Conservation (phyloP, 1,284 basidiomycete genomes). For the Neotropicomus parvogracilis region DNA sequence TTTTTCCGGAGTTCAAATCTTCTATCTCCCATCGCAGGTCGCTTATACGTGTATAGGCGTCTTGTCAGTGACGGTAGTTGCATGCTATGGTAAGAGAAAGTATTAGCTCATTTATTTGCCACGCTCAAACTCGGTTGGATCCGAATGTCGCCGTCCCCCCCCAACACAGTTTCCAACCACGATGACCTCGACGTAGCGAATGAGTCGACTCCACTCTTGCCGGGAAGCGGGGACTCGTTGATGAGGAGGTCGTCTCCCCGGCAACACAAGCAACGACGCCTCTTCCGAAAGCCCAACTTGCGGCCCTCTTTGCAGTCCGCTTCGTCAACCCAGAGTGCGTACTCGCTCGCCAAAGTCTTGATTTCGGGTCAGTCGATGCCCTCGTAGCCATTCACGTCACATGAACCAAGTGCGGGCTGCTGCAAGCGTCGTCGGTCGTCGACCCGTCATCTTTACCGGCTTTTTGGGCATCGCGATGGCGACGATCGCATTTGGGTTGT, state of each 20-base stretch:
- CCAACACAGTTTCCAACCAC: too few relatives aligned
- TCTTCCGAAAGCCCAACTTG: constrained; percentile 19
- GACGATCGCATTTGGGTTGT: constrained; percentile 52
- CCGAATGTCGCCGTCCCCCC: too few relatives aligned
- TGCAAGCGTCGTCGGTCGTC: constrained; percentile 50
- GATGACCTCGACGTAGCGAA: background rate
- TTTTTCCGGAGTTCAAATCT: too few relatives aligned
- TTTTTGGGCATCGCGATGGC: constrained; percentile 51
- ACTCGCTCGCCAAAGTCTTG: constrained; percentile 57
- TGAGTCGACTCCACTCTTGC: constrained; percentile 14
- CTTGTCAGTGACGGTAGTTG: too few relatives aligned
- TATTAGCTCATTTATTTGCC: too few relatives aligned
- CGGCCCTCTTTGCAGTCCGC: constrained; percentile 35
- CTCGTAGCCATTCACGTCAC: background rate
- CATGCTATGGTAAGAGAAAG: too few relatives aligned
- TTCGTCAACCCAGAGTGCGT: constrained; percentile 61
- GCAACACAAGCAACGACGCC: constrained; percentile 3
- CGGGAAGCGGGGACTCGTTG: too few relatives aligned
- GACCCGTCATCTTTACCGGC: constrained; percentile 55
- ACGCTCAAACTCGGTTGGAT: too few relatives aligned
- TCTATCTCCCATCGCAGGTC: too few relatives aligned
- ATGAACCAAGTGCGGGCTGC: background rate
- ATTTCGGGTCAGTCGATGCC: constrained; percentile 44
- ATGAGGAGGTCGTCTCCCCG: constrained; percentile 6
- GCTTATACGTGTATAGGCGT: too few relatives aligned